Evolutionary conservation across 208 protist genomes (phyloP).

Genomic region (Porcisia deanei): DNA sequence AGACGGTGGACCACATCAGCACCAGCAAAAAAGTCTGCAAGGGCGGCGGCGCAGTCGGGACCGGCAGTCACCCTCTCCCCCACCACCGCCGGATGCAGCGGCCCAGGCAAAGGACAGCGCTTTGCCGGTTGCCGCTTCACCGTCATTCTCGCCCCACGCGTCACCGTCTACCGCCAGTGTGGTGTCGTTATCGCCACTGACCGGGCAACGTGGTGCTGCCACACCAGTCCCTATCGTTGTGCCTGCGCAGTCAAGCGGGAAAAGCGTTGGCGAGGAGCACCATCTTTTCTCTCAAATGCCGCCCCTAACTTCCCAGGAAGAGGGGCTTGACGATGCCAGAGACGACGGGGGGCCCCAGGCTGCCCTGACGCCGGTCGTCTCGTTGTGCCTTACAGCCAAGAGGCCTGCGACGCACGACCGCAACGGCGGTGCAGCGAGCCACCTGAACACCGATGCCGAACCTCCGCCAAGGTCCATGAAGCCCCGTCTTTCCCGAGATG

Average conservation of each 20-base stretch:
- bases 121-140: neutral
- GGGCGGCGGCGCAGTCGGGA: neutral
- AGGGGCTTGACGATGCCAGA: neutral
- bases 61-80: neutral
- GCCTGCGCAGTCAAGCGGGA: neutral
- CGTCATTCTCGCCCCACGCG: neutral
- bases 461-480: neutral
- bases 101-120: neutral
- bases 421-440: neutral
- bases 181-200: slow-evolving; percentile 23
- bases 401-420: neutral
- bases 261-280: neutral
- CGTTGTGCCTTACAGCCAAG: neutral
- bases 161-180: slow-evolving; percentile 1
- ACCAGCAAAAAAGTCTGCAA: neutral
- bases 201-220: neutral
- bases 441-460: neutral
- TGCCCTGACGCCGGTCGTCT: neutral
- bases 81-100: neutral
- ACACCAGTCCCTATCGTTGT: neutral
- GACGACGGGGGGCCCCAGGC: neutral
- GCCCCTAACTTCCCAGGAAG: neutral
- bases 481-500: neutral
- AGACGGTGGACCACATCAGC: neutral
- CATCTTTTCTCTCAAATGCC: neutral